Conservation (phyloP, 495 filamentous ascomycete species). For the Trichoderma orchidacearum region DNA sequence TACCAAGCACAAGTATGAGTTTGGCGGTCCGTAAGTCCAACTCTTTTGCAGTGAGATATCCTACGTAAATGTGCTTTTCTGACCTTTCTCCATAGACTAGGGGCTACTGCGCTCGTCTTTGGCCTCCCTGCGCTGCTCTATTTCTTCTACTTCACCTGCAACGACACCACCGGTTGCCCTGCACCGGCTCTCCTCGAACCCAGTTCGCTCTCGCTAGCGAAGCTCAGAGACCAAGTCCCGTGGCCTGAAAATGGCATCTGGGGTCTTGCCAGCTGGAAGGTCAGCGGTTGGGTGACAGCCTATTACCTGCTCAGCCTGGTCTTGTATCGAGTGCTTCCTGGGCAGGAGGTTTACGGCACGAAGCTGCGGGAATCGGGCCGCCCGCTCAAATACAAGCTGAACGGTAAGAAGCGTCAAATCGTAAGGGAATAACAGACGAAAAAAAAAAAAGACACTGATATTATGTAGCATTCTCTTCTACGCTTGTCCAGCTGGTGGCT, state of each 20-base stretch:
- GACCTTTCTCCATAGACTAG: slow-evolving; percentile 39
- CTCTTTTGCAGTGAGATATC: slow-evolving; percentile 2
- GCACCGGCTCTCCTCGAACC: slow-evolving; percentile 69
- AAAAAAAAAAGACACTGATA: slow-evolving; percentile 1
- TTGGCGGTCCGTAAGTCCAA: slow-evolving; percentile 70
- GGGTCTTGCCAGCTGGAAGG: slow-evolving; percentile 49
- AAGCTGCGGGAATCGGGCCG: slow-evolving; percentile 55
- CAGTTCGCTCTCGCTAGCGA: slow-evolving; percentile 52
- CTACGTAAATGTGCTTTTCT: background rate
- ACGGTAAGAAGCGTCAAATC: slow-evolving; percentile 40
- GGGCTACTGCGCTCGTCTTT: slow-evolving; percentile 58
- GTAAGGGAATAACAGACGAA: background rate
- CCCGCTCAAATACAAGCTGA: slow-evolving; percentile 76
- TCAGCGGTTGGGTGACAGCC: slow-evolving; percentile 48
- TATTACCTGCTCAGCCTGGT: slow-evolving; percentile 71
- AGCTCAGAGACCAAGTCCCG: slow-evolving; percentile 61
- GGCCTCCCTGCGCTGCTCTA: slow-evolving; percentile 67
- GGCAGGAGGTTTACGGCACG: slow-evolving; percentile 55
- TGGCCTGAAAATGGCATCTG: slow-evolving; percentile 57
- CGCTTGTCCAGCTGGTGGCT: slow-evolving; percentile 51
- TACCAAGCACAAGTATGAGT: slow-evolving; percentile 50
- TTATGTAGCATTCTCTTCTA: slow-evolving; percentile 55
- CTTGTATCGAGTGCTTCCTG: slow-evolving; percentile 68
- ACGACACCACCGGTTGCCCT: slow-evolving; percentile 83
- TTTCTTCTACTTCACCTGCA: slow-evolving; percentile 70